These are phyloP conservation scores for Paracoccidioides brasiliensis DNA, from an alignment of 2,329 filamentous ascomycete genomes.

Conservation along the genomic window DNA sequence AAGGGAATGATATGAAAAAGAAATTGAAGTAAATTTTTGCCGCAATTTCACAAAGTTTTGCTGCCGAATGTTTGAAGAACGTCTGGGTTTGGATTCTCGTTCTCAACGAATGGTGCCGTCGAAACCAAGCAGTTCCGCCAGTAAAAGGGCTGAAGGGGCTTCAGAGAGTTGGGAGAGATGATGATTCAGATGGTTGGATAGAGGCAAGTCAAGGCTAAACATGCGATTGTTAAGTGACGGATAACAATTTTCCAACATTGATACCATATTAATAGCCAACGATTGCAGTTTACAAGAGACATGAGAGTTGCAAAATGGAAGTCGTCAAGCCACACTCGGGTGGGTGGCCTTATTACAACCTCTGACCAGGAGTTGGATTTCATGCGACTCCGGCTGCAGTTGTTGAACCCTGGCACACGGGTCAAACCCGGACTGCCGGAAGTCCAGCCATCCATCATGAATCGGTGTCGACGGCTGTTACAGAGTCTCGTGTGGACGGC, in stretches of 20 bases:
- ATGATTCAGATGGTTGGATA: background rate
- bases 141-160: background rate
- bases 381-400: background rate
- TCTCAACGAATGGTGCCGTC: background rate
- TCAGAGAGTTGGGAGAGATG: background rate
- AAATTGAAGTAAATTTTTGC: background rate
- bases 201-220: background rate
- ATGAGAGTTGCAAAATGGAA: background rate
- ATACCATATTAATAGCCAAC: conserved; percentile 1
- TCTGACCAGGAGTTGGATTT: background rate
- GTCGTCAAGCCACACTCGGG: background rate
- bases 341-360: background rate
- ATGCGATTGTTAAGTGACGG: background rate
- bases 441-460: background rate
- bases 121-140: background rate
- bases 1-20: conserved; percentile 70
- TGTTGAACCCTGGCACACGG: background rate
- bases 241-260: background rate
- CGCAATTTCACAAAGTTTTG: background rate
- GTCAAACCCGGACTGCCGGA: conserved; percentile 1
- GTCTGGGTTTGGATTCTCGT: background rate
- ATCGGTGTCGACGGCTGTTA: background rate
- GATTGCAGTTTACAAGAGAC: background rate
- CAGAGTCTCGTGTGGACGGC: background rate
- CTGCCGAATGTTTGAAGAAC: background rate